Conservation (phyloP, 441 rosid species). For the Gossypium schwendimanii region DNA sequence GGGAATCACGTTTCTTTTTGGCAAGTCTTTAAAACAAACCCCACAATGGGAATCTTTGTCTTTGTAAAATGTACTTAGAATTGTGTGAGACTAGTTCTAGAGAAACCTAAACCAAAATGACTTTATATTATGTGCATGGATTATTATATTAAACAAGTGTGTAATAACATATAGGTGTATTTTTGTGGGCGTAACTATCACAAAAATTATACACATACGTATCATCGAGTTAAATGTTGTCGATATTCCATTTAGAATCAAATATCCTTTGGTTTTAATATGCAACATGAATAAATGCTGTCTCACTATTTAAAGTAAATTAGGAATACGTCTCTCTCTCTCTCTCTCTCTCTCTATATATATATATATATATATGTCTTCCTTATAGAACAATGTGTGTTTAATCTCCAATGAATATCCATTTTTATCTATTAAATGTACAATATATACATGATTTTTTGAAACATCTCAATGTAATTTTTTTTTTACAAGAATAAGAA, state of each 20-base stretch:
- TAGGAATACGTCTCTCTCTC: not conserved
- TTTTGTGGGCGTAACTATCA: not conserved
- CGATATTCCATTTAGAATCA: not conserved
- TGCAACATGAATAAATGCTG: not conserved
- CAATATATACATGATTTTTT: not conserved
- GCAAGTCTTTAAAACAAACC: not conserved
- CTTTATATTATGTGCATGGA: not conserved
- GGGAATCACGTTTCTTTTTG: slow-evolving; percentile 26
- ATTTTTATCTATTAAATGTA: not conserved
- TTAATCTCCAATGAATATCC: not conserved
- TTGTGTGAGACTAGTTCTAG: not conserved
- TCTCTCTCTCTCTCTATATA: too few relatives aligned
- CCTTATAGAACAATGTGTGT: not conserved
- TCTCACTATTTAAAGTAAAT: not conserved
- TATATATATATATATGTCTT: not conserved
- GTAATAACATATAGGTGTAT: not conserved
- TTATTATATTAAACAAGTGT: too few relatives aligned
- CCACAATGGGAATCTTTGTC: slow-evolving; percentile 29
- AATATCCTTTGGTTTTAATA: not conserved
- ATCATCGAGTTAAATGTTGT: not conserved
- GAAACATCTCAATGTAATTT: too few relatives aligned
- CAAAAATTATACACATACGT: not conserved
- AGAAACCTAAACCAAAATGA: slow-evolving; percentile 13
- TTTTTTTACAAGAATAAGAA: too few relatives aligned
- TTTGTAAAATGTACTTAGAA: not conserved